Evolutionary conservation across 805 yeast species (phyloP).

Genomic region (Metschnikowia shivogae): DNA sequence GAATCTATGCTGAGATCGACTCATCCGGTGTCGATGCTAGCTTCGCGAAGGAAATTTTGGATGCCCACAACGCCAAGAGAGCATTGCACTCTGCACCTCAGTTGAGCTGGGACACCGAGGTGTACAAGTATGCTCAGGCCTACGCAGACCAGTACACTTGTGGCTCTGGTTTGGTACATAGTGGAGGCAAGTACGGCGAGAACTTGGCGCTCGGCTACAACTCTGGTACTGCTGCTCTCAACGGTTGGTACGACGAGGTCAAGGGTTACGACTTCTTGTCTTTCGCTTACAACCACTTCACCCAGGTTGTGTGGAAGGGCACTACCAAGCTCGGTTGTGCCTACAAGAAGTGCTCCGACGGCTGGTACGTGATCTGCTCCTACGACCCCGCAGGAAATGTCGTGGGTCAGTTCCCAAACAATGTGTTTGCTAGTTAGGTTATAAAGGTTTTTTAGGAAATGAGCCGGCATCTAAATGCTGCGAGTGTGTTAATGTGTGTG

Average conservation of each 20-base stretch:
- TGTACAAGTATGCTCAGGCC: constrained; percentile 51
- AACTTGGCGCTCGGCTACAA: constrained; percentile 37
- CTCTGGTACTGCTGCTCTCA: constrained; percentile 21
- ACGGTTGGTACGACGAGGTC: constrained; percentile 20
- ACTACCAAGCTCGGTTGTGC: constrained; percentile 71
- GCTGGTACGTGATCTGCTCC: constrained; percentile 67
- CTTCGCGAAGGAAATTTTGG: constrained; percentile 46
- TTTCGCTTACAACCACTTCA: constrained; percentile 51
- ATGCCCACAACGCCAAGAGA: constrained; percentile 49
- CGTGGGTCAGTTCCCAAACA: constrained; percentile 34
- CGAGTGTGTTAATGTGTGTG: background rate
- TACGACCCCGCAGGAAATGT: constrained; percentile 74
- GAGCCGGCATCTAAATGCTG: background rate
- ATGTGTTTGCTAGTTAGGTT: constrained; percentile 8
- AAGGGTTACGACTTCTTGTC: constrained; percentile 13
- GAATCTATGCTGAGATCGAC: constrained; percentile 19
- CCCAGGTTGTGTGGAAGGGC: constrained; percentile 72
- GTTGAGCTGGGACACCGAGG: constrained; percentile 51
- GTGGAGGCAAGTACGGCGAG: constrained; percentile 18
- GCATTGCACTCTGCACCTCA: constrained; percentile 17
- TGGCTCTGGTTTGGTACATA: constrained; percentile 20
- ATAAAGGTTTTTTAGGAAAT: background rate
- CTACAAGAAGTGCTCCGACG: constrained; percentile 50
- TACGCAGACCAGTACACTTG: constrained; percentile 47
- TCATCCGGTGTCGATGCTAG: constrained; percentile 20